phyloP scores from a whole-genome alignment of 345 rosid genomes.

The Corymbia maculata region DNA sequence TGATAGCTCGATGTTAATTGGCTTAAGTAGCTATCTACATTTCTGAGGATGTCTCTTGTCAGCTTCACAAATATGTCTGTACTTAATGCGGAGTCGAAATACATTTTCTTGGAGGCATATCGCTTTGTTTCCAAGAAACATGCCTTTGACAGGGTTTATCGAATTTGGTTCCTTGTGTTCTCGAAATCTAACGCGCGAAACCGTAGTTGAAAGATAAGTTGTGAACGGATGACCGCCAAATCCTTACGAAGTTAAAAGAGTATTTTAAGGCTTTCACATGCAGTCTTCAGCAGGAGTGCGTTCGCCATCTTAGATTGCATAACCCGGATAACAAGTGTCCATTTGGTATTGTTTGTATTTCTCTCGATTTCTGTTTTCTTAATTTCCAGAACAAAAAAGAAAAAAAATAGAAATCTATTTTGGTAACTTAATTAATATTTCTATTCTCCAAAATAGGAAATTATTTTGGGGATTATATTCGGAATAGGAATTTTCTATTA shows the following conservation, averaged over 20 bases:
- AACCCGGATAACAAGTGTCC: background rate
- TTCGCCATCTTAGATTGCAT: background rate
- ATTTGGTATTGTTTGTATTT: no score
- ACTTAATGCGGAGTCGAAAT: background rate
- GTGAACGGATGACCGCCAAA: background rate
- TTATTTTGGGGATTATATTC: no score
- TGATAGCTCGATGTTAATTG: background rate
- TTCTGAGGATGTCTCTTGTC: background rate
- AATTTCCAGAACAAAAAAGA: no score
- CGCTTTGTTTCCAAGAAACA: background rate
- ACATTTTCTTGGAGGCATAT: background rate
- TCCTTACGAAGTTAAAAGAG: background rate
- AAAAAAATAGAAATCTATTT: no score
- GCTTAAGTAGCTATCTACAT: background rate
- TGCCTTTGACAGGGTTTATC: background rate
- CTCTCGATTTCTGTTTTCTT: no score
- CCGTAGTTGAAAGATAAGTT: background rate
- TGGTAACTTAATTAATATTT: no score
- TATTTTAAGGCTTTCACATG: background rate
- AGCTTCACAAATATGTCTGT: background rate
- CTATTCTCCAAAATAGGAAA: no score
- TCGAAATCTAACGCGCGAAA: background rate
- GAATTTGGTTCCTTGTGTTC: background rate
- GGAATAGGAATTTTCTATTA: no score
- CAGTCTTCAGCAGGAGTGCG: background rate